Evolutionary conservation across 257 asterid species (phyloP).

Genomic region (Forsythia viridissima): DNA sequence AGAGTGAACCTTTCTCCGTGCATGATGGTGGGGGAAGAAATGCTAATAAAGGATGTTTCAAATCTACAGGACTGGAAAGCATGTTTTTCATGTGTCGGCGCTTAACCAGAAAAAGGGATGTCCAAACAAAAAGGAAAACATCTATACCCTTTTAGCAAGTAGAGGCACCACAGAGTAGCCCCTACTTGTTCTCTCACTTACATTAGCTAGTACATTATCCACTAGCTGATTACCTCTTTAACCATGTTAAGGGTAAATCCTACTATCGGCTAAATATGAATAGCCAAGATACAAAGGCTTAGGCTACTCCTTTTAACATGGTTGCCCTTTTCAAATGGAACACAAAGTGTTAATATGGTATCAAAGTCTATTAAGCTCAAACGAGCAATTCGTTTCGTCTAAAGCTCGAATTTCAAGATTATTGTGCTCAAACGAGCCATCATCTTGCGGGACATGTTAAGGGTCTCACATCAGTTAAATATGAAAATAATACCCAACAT

Average conservation of each 20-base stretch:
- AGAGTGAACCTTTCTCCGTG: background rate
- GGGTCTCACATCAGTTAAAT: too few relatives aligned
- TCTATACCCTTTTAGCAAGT: background rate
- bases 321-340: too few relatives aligned
- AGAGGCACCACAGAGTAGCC: background rate
- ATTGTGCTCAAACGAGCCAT: too few relatives aligned
- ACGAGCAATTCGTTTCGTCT: too few relatives aligned
- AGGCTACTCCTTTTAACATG: too few relatives aligned
- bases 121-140: background rate
- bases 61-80: constrained; percentile 2
- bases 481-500: too few relatives aligned
- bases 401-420: too few relatives aligned
- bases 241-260: background rate
- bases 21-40: background rate
- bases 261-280: too few relatives aligned
- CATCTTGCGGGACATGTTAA: too few relatives aligned
- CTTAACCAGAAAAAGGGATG: background rate
- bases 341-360: too few relatives aligned
- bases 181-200: background rate
- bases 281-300: too few relatives aligned
- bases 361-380: too few relatives aligned
- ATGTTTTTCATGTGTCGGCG: background rate
- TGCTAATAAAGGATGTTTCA: constrained; percentile 6
- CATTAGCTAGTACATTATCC: background rate
- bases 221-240: background rate